Conservation (phyloP, 108 stramenopile genomes). For the Cylindrotheca closterium region DNA sequence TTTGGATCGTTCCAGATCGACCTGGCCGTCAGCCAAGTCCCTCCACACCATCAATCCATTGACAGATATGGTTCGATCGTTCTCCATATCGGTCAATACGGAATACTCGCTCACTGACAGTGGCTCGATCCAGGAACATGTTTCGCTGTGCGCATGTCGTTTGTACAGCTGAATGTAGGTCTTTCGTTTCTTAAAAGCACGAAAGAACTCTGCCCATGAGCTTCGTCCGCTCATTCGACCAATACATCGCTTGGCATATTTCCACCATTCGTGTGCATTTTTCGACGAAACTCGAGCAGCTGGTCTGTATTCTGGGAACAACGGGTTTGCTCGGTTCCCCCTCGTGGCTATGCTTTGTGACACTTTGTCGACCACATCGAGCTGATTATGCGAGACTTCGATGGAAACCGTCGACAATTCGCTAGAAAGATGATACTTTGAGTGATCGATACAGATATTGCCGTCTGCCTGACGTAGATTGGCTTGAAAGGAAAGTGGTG, state of each 20-base stretch:
- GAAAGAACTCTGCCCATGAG: constrained; percentile 70
- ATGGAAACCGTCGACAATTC: constrained; percentile 61
- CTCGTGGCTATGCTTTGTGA: too few species aligned
- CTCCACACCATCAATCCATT: constrained; percentile 85
- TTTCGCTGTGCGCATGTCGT: constrained; percentile 43
- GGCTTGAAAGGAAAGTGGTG: constrained; percentile 74
- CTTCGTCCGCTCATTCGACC: constrained; percentile 69
- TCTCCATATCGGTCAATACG: constrained; percentile 55
- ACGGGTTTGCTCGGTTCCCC: constrained; percentile 28
- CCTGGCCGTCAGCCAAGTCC: constrained; percentile 74
- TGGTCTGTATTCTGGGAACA: constrained; percentile 88
- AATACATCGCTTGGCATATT: constrained; percentile 74
- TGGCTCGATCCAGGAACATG: constrained; percentile 58
- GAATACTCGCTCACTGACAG: constrained; percentile 37
- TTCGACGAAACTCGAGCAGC: constrained; percentile 7
- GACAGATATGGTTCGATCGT: constrained; percentile 70
- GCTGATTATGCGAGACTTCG: constrained; percentile 55
- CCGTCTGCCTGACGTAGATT: constrained; percentile 71
- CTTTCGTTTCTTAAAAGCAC: constrained; percentile 69
- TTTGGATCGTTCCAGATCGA: constrained; percentile 67
- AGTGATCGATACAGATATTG: constrained; percentile 56
- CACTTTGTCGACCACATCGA: constrained; percentile 54
- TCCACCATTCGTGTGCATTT: constrained; percentile 62
- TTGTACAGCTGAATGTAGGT: constrained; percentile 78
- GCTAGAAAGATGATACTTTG: constrained; percentile 74